These are phyloP conservation scores for Delitschia confertaspora DNA, from an alignment of 495 filamentous ascomycete species.

Conservation along the genomic window DNA sequence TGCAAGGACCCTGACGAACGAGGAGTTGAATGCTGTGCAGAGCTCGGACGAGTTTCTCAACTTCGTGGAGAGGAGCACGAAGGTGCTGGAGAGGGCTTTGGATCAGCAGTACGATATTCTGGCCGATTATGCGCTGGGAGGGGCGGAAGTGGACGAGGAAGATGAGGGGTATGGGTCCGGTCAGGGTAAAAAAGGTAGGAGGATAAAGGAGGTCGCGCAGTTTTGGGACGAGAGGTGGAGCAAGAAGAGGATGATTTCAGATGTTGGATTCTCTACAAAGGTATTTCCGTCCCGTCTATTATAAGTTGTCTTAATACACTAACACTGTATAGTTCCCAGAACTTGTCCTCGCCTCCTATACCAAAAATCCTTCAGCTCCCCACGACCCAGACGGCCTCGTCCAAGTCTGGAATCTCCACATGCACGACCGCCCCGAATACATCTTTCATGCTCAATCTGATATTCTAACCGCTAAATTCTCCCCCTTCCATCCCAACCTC, in stretches of 20 bases:
- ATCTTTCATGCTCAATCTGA: slow-evolving; percentile 95
- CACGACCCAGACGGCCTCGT: slow-evolving; percentile 92
- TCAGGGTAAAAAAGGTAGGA: slow-evolving; percentile 64
- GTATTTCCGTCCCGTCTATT: slow-evolving; percentile 33
- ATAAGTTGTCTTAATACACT: slow-evolving; percentile 8
- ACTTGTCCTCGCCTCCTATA: slow-evolving; percentile 86
- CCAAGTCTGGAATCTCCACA: slow-evolving; percentile 93
- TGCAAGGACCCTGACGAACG: slow-evolving; percentile 66
- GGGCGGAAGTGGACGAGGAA: slow-evolving; percentile 71
- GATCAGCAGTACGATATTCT: slow-evolving; percentile 87
- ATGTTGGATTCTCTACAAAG: slow-evolving; percentile 88
- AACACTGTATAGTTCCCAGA: slow-evolving; percentile 61
- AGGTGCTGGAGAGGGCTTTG: slow-evolving; percentile 91
- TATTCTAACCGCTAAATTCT: slow-evolving; percentile 90
- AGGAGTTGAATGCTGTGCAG: slow-evolving; percentile 86
- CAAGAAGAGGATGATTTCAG: slow-evolving; percentile 91
- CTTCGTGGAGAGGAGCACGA: slow-evolving; percentile 90
- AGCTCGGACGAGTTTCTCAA: slow-evolving; percentile 87
- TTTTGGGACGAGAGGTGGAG: slow-evolving; percentile 96
- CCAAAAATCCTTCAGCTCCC: slow-evolving; percentile 89
- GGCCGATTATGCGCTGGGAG: slow-evolving; percentile 79
- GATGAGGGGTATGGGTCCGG: slow-evolving; percentile 51
- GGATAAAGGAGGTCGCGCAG: slow-evolving; percentile 78
- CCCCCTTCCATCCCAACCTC: slow-evolving; percentile 90
- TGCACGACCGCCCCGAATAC: slow-evolving; percentile 88